Evolutionary conservation across 2,329 filamentous ascomycete species (phyloP), one percentile per base, ranked within the genome.

Genomic region (Zymoseptoria ardabiliae): DNA sequence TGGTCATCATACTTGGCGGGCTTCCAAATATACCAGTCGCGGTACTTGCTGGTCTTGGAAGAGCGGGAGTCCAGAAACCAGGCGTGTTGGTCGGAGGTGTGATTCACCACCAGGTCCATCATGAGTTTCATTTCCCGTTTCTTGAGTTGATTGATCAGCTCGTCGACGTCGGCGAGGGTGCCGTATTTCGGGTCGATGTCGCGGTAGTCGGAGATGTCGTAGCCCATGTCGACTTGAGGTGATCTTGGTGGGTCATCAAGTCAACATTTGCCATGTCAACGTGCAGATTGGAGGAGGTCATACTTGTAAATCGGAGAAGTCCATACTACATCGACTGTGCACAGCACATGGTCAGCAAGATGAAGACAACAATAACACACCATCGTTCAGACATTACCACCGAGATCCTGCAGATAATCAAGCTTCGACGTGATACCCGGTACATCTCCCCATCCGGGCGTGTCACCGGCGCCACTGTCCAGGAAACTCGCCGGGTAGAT

Each of bases 11-110:
- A 81, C 8, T 78, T 78, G 1, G 84, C 74, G 0, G 81, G 79
- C 60, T 80, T 79, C 86, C 86, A 89, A 66, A 87, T 85, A 66
- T 86, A 87, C 80, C 81, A 87, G 66, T 86, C 79, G 20, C 83
- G 73, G 63, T 85, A 83, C 0, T 78, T 71, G 64, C 77, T 81
- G 13, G 75, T 70, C 59, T 77, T 81, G 1, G 78, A 79, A 0
- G 77, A 78, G 2, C 80, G 75, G 1, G 81, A 81, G 53, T 83
- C 77, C 54, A 79, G 75, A 70, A 86, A 86, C 83, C 83, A 86
- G 6, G 74, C 70, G 56, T 85, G 82, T 66, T 84, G 75, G 30
- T 74, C 65, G 11, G 64, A 68, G 9, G 69, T 70, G 56, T 70
- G 68, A 28, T 72, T 71, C 22, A 70, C 69, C 4, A 66, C 66